phyloP scores from a whole-genome alignment of 345 rosid genomes.

The Syzygium aqueum region DNA sequence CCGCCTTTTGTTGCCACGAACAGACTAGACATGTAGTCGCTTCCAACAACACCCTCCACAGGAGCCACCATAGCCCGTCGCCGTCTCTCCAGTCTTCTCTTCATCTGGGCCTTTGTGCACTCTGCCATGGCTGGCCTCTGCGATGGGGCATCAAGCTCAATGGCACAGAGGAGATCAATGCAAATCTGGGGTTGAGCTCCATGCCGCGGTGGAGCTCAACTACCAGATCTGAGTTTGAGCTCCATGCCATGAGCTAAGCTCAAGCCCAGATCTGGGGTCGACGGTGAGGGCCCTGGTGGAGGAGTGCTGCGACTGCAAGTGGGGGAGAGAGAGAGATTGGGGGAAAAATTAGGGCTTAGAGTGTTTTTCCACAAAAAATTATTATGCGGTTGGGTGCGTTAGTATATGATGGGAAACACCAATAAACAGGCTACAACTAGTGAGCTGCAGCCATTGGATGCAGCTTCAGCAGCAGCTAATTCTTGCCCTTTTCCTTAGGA shows the following conservation, averaged over 20 bases:
- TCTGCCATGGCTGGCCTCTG: neutral
- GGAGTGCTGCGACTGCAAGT: neutral
- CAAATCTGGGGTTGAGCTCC: neutral
- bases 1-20: neutral
- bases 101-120: neutral
- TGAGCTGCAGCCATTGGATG: neutral
- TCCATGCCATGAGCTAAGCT: neutral
- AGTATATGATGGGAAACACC: neutral
- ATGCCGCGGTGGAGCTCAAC: too few species aligned
- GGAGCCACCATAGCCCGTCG: neutral
- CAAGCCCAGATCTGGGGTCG: neutral
- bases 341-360: neutral
- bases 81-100: neutral
- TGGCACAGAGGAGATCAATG: neutral
- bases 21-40: neutral
- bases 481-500: neutral
- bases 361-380: neutral
- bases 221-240: neutral
- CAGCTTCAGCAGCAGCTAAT: neutral
- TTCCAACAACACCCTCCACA: neutral
- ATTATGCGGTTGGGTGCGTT: neutral
- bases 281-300: neutral
- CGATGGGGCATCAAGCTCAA: neutral
- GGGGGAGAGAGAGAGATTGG: neutral
- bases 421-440: neutral